Percentiles rank a stretch among this genome's conserved stretches.
Conservation (phyloP, 306 rosid species). For the Quercus wislizeni region DNA sequence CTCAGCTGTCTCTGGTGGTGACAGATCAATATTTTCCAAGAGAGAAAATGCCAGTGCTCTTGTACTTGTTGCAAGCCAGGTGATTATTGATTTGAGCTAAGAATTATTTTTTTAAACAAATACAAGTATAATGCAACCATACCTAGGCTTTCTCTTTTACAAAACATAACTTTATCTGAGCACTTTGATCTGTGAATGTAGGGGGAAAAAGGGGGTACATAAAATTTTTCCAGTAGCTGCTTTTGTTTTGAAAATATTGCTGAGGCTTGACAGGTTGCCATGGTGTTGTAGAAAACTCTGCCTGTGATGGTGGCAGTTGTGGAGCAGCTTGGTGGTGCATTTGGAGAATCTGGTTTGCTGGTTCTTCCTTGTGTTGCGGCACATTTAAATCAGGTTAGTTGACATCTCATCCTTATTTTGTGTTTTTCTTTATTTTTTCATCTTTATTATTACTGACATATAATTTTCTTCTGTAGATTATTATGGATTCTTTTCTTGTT, state of each 20-base stretch:
- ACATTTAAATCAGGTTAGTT: conserved; percentile 82
- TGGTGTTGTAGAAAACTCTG: conserved; percentile 71
- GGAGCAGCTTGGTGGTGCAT: conserved; percentile 76
- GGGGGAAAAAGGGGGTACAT: not conserved
- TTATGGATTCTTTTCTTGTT: conserved; percentile 62
- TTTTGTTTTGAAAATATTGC: not conserved
- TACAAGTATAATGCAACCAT: not conserved
- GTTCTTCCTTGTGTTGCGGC: conserved; percentile 97
- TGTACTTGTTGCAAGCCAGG: conserved; percentile 85
- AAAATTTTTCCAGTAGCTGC: not conserved
- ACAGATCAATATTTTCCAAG: conserved; percentile 53
- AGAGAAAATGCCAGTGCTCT: conserved; percentile 64
- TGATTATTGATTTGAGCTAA: conserved; percentile 18
- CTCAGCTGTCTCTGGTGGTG: conserved; percentile 61
- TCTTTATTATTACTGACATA: conserved; percentile 25
- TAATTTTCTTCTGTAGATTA: conserved; percentile 42
- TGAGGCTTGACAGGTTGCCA: conserved; percentile 5
- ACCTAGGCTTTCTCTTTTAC: not conserved
- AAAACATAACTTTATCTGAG: not conserved
- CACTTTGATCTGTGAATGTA: not conserved
- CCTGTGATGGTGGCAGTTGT: conserved; percentile 96
- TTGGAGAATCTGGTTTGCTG: conserved; percentile 85
- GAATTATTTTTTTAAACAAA: not conserved
- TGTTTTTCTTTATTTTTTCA: not conserved
- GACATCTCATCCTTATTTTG: not conserved